These are phyloP conservation scores for Kwoniella sp. DNA, from an alignment of 768 basidiomycete species.

Conservation along the genomic window DNA sequence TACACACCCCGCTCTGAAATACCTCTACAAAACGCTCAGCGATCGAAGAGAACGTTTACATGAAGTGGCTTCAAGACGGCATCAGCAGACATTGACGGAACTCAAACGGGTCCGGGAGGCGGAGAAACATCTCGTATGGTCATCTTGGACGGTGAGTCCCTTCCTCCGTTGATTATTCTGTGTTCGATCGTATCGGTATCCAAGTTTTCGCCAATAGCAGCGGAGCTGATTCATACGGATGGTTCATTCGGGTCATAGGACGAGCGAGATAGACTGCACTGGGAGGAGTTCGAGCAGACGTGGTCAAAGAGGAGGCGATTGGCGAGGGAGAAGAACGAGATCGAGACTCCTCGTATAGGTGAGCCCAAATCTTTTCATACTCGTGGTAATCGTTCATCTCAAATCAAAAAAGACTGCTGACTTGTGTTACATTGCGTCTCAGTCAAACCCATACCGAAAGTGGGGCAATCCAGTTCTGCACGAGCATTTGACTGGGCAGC, in stretches of 20 bases:
- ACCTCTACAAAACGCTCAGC: conserved; percentile 76
- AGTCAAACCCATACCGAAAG: conserved; percentile 48
- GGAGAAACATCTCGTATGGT: conserved; percentile 80
- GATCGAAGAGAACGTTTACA: conserved; percentile 78
- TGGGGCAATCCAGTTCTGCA: conserved; percentile 21
- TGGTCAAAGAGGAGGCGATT: conserved; percentile 80
- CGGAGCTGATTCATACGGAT: not conserved
- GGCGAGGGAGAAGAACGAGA: conserved; percentile 77
- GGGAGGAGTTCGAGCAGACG: conserved; percentile 83
- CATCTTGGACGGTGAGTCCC: conserved; percentile 78
- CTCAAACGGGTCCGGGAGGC: conserved; percentile 66
- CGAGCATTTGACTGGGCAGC: conserved; percentile 44
- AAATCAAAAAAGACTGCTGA: too few species aligned
- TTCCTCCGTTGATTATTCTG: too few species aligned
- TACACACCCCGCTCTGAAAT: conserved; percentile 80
- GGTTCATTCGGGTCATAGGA: too few species aligned
- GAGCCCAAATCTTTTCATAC: too few species aligned
- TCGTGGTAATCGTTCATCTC: too few species aligned
- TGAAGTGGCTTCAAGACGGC: conserved; percentile 74
- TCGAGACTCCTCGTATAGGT: conserved; percentile 79
- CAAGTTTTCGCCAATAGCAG: not conserved
- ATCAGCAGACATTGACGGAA: conserved; percentile 68
- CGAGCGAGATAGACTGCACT: conserved; percentile 75
- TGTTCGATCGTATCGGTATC: too few species aligned
- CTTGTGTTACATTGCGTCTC: too few species aligned